These are phyloP conservation scores for Karstenula rhodostoma DNA, from an alignment of 2,329 filamentous ascomycete species.

Conservation along the genomic window DNA sequence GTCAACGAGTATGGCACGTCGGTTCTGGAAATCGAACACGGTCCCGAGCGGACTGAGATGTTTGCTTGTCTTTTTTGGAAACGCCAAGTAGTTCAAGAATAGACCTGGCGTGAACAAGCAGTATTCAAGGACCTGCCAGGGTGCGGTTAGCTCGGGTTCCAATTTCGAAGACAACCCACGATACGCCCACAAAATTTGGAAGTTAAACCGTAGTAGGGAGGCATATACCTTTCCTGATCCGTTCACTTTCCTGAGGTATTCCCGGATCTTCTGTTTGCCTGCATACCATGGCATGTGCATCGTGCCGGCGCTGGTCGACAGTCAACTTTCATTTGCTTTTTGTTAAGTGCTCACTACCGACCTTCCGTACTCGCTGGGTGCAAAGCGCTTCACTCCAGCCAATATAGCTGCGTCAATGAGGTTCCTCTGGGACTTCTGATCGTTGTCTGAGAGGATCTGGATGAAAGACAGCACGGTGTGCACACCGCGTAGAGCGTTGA, in stretches of 20 bases:
- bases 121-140: slow-evolving; percentile 60
- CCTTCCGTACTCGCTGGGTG: slow-evolving; percentile 28
- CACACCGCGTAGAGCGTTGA: slow-evolving; percentile 50
- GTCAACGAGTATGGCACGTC: slow-evolving; percentile 23
- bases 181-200: too few relatives aligned
- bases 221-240: slow-evolving; percentile 51
- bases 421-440: slow-evolving; percentile 19
- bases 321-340: not conserved
- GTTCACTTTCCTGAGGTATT: slow-evolving; percentile 62
- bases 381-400: slow-evolving; percentile 27
- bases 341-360: slow-evolving; percentile 6
- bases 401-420: slow-evolving; percentile 27
- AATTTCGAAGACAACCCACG: too few relatives aligned
- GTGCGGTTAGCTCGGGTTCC: not conserved
- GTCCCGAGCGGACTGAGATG: slow-evolving; percentile 6
- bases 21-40: slow-evolving; percentile 2
- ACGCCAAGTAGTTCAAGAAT: slow-evolving; percentile 60
- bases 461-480: slow-evolving; percentile 64
- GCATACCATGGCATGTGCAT: slow-evolving; percentile 57
- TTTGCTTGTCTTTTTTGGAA: slow-evolving; percentile 6
- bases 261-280: slow-evolving; percentile 56
- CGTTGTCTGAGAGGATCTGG: slow-evolving; percentile 31
- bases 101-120: slow-evolving; percentile 61
- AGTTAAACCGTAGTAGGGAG: not conserved
- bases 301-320: slow-evolving; percentile 32